Percentiles rank a stretch among this genome's conserved stretches.
Evolutionary conservation across 345 rosid genomes (phyloP).

Genomic region (Murraya koenigii): DNA sequence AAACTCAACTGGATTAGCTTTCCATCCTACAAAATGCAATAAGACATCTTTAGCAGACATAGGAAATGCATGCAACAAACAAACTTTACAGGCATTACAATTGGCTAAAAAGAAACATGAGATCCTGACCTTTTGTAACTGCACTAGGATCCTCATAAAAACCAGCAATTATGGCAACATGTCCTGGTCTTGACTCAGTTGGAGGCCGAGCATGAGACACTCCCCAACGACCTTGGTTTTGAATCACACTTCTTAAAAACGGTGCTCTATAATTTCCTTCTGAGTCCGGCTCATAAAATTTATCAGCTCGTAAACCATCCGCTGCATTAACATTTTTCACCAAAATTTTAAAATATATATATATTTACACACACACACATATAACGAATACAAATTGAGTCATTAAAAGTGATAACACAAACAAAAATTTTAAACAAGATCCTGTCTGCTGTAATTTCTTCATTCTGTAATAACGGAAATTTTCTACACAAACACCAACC

Average conservation of each 20-base stretch:
- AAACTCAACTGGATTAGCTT: constrained; percentile 96
- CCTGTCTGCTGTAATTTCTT: neutral
- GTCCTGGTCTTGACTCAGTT: constrained; percentile 96
- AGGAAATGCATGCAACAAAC: neutral
- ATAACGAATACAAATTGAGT: neutral
- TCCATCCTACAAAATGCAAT: constrained; percentile 71
- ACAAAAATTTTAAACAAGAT: neutral
- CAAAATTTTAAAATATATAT: neutral
- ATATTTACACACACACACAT: too few species aligned
- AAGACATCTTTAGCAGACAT: constrained; percentile 5
- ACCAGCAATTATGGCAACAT: constrained; percentile 92
- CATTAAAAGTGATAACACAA: neutral
- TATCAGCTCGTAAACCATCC: constrained; percentile 96
- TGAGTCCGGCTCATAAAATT: constrained; percentile 84
- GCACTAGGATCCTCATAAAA: constrained; percentile 99
- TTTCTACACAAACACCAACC: neutral
- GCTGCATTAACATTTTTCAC: constrained; percentile 43
- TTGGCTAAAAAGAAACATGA: constrained; percentile 1
- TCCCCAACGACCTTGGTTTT: constrained; percentile 87
- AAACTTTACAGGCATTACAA: neutral
- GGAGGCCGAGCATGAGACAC: constrained; percentile 99
- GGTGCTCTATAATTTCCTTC: constrained; percentile 81
- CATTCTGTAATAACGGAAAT: neutral
- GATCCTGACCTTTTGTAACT: constrained; percentile 67
- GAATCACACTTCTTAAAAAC: constrained; percentile 73